phyloP scores from a whole-genome alignment of 2,329 filamentous ascomycete genomes.

The Plectosphaerella cucumerina region DNA sequence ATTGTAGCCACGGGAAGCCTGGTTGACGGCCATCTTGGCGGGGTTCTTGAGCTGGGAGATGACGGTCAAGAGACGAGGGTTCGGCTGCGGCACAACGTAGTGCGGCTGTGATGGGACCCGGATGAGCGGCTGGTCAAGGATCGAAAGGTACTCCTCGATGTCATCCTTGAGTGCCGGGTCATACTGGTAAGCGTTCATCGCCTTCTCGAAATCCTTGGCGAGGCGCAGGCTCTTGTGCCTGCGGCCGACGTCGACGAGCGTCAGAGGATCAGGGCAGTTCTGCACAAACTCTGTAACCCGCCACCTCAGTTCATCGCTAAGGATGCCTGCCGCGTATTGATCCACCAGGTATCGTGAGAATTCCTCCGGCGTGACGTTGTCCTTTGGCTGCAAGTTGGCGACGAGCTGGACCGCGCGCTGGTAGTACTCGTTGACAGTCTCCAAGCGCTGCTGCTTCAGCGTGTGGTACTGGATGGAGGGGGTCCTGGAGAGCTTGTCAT shows the following conservation, averaged over 20 bases:
- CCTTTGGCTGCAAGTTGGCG: constrained; percentile 17
- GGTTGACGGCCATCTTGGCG: constrained; percentile 43
- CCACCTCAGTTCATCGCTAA: constrained; percentile 37
- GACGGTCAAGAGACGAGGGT: constrained; percentile 29
- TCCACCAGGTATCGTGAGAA: constrained; percentile 22
- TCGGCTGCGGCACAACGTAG: constrained; percentile 30
- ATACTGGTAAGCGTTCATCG: constrained; percentile 45
- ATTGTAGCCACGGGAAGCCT: constrained; percentile 48
- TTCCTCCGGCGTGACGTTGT: constrained; percentile 6
- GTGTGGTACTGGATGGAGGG: constrained; percentile 48
- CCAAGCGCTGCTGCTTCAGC: constrained; percentile 49
- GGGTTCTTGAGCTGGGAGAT: constrained; percentile 45
- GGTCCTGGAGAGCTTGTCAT: constrained; percentile 46
- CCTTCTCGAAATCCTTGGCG: constrained; percentile 50
- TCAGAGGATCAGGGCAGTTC: constrained; percentile 14
- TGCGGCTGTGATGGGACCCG: constrained; percentile 17
- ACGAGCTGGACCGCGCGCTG: constrained; percentile 18
- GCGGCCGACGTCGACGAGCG: constrained; percentile 37
- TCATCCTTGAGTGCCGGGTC: constrained; percentile 22
- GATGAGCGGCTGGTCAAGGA: constrained; percentile 38
- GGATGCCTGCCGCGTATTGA: constrained; percentile 51
- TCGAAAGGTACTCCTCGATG: constrained; percentile 44
- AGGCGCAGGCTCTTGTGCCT: constrained; percentile 54
- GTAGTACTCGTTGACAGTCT: constrained; percentile 44
- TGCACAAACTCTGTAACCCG: constrained; percentile 8